These are phyloP conservation scores for Arxiozyma heterogenica DNA, from an alignment of 1,139 yeast species.

Conservation along the genomic window DNA sequence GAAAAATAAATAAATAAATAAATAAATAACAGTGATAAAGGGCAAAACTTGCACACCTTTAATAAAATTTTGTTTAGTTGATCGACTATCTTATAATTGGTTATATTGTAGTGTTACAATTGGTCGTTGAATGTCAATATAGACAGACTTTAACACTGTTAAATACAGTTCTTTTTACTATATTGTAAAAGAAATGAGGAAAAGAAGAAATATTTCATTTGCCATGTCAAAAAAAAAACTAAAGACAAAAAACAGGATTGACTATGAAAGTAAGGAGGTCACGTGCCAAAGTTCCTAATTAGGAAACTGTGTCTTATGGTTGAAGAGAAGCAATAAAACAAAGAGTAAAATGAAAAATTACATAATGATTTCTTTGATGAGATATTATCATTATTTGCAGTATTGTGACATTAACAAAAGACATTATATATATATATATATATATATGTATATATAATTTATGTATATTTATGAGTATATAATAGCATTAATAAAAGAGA, in stretches of 20 bases:
- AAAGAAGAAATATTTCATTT: not conserved
- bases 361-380: too few relatives aligned
- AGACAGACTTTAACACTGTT: not conserved
- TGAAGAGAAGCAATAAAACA: too few relatives aligned
- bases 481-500: too few relatives aligned
- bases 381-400: too few relatives aligned
- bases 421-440: too few relatives aligned
- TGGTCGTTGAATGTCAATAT: not conserved
- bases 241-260: slow-evolving; percentile 3
- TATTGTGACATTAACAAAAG: too few relatives aligned
- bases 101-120: not conserved
- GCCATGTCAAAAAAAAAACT: not conserved
- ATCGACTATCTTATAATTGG: not conserved
- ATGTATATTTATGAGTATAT: too few relatives aligned
- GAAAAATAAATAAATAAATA: not conserved
- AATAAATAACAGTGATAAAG: not conserved
- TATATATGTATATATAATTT: too few relatives aligned
- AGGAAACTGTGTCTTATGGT: slow-evolving; percentile 9
- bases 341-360: too few relatives aligned
- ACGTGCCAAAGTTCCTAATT: slow-evolving; percentile 19
- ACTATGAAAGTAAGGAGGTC: slow-evolving; percentile 13
- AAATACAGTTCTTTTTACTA: not conserved
- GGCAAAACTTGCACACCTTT: not conserved
- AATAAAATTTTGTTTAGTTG: not conserved
- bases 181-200: not conserved